Evolutionary conservation across 176 grass and related monocot genomes (phyloP), one percentile per base, ranked within the genome.

Genomic region (Musa itinerans): DNA sequence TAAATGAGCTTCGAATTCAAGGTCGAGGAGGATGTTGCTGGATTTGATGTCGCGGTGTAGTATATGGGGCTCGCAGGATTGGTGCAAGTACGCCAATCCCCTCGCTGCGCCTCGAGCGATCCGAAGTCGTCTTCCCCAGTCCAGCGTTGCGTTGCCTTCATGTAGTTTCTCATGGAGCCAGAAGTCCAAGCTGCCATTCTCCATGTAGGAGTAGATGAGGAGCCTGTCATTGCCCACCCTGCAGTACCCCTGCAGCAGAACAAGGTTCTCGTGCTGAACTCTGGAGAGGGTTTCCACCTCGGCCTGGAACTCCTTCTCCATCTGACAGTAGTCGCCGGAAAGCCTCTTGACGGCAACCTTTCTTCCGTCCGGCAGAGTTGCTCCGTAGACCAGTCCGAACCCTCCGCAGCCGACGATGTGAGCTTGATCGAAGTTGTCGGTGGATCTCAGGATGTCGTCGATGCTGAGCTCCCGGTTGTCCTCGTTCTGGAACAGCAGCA

Each of bases 31-130:
- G 63, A 99, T 99, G 68, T 99, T 99, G 68, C 95, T 99, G 3
- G 95, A 99, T 53, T 99, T 99, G 80, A 99, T 91, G 43, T 99
- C 95, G 29, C 95, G 80, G 77, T 99, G 95, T 23, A 99, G 74
- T 69, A 99, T 94, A 77, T 94, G 95, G 0, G 95, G 95, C 61
- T 99, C 95, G 3, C 95, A 99, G 14, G 86, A 85, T 74, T 87
- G 79, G 52, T 99, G 95, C 80, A 99, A 78, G 75, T 99, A 99
- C 62, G 82, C 83, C 49, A 99, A 55, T 22, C 95, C 95, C 76
- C 71, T 91, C 16, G 88, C 95, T 1, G 95, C 71, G 14, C 95
- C 95, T 61, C 81, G 88, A 9, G 95, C 95, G 51, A 99, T 89
- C 56, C 50, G 78, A 15, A 99, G 71, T 55, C 95, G 78, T 78